Evolutionary conservation across 2,329 filamentous ascomycete genomes (phyloP), one percentile per base, ranked within the genome.

Genomic region (Didymella segeticola): DNA sequence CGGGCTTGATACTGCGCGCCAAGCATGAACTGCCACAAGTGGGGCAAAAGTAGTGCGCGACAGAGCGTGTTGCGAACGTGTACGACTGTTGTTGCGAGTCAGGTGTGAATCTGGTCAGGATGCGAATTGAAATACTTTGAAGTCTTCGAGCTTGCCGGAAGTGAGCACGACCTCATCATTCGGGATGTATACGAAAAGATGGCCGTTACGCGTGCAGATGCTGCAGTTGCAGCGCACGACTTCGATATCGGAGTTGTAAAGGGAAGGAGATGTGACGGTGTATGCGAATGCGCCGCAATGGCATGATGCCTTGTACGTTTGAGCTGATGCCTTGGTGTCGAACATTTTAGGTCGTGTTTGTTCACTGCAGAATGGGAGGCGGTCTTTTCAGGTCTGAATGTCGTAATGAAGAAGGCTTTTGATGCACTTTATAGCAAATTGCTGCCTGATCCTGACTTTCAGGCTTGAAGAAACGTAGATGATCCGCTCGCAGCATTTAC

Each of bases 221-320:
- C 82, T 84, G 67, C 83, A 85, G 62, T 79, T 82, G 74, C 83
- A 85, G 19, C 76, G 60, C 17, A 76, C 38, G 6, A 83, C 76
- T 48, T 71, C 61, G 52, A 78, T 52, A 10, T 57, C 57, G 57
- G 79, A 74, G 11, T 77, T 71, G 30, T 84, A 72, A 5, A 81
- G 77, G 19, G 81, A 80, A 19, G 79, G 77, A 26, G 82, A 72
- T 11, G 71, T 79, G n/a, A 83, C 71, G 12, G 74, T 74, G 62
- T 82, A 81, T 48, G 72, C 70, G 66, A 84, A 77, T 51, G 77
- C 76, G 42, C 80, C 79, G 67, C 83, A 85, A 66, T 85, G 82
- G 63, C 82, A 85, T 43, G 80, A 79, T 11, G 75, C 80, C 19
- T 76, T 71, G 68, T 85, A 82, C 5, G 61, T 64, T 72, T 52